Percentiles rank a stretch among this genome's conserved stretches.
Evolutionary conservation across 1,284 basidiomycete genomes (phyloP).

Genomic region (Cutaneotrichosporon arboriforme): DNA sequence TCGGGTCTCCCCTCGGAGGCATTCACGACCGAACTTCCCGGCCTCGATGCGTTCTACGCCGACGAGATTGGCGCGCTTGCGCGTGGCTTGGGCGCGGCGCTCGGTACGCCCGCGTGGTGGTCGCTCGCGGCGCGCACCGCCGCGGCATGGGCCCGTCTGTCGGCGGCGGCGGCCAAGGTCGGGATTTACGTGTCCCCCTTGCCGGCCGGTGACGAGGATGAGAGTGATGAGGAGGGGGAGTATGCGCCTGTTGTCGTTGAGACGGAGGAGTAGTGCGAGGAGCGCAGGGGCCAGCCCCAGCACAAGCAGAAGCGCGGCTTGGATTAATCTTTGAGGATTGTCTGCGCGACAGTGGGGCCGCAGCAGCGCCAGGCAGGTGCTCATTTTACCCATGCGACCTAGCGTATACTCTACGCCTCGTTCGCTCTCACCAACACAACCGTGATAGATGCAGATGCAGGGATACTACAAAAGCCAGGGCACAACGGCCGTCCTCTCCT

Average conservation of each 20-base stretch:
- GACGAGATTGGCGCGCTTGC: conserved; percentile 41
- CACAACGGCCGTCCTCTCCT: conserved; percentile 59
- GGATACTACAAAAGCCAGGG: conserved; percentile 48
- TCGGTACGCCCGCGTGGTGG: conserved; percentile 11
- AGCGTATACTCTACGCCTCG: no score
- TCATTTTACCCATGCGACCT: no score
- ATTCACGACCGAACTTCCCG: conserved; percentile 48
- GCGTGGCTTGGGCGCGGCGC: conserved; percentile 18
- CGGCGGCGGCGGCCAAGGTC: conserved; percentile 15
- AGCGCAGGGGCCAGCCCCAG: no score
- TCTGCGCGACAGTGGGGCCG: no score
- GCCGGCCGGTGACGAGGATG: conserved; percentile 21
- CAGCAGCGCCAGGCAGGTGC: no score
- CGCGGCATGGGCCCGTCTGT: conserved; percentile 13
- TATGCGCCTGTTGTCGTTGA: conserved; percentile 47
- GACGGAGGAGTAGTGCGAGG: conserved; percentile 5
- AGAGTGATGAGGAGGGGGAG: conserved; percentile 46
- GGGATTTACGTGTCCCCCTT: conserved; percentile 32
- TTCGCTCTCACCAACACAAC: no score
- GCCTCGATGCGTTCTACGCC: conserved; percentile 43
- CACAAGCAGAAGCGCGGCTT: no score
- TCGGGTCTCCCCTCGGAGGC: conserved; percentile 37
- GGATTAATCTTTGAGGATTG: no score
- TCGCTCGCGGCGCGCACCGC: conserved; percentile 3
- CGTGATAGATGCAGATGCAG: background rate